Base-by-base conservation (phyloP, 2,329 filamentous ascomycete species). In the Ceratocystis colombiana region DNA sequence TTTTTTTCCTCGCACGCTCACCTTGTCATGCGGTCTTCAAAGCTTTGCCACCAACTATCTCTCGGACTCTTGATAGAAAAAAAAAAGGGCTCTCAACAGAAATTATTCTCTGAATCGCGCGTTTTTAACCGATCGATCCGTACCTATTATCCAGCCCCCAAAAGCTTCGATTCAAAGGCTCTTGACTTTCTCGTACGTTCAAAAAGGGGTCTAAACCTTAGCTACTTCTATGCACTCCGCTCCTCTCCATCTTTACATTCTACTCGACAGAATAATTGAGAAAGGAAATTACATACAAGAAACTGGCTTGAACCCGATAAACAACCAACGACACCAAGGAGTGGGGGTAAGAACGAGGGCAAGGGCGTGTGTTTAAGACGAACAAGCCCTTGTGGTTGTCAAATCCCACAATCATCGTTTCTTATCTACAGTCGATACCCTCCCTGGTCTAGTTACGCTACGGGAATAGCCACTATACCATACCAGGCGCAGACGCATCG, bases 401-500 rank as follows among this genome's bases (percentile, higher is more conserved):
- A 37, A 59, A 59, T 59, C 55, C 55, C 55, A 59, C 30, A 20
- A n/a, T 37, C 28, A 30, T 59, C 55, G 25, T 37, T 63, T 63
- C 61, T 63, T 63, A 63, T 63, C 61, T 63, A 50, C 25, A 46
- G 28, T 30, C 30, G 10, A 33, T 41, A 37, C 61, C 44, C 59
- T 20, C 41, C 61, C 44, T 17, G 37, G 12, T 15, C 20, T 44
- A 33, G 22, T 22, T 48, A 44, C 61, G n/a, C 25, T 63, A 48
- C 41, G 22, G 22, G 37, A 41, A 41, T 41, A 22, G 61, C 37
- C 61, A 25, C 61, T 61, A 61, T n/a, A 20, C 59, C 17, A 46
- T 41, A 46, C 44, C 61, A 41, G 61, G 61, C n/a, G 37, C 61
- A 61, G 57, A n/a, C 57, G 33, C 57, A 61, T 62, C 48, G 48